These are phyloP conservation scores for Vitellaria paradoxa DNA, from an alignment of 179 eudicot genomes.

Conservation along the genomic window DNA sequence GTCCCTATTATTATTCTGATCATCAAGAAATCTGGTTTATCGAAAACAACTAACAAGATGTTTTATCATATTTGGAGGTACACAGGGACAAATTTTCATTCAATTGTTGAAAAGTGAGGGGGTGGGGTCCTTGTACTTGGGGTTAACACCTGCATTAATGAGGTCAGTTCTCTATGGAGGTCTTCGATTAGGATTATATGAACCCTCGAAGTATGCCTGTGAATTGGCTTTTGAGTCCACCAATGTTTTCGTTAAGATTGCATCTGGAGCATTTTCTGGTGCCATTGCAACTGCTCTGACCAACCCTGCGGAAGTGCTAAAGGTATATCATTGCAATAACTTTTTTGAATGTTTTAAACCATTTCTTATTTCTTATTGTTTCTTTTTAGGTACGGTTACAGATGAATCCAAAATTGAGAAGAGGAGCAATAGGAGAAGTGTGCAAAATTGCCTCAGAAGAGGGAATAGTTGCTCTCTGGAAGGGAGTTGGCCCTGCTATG, in stretches of 20 bases:
- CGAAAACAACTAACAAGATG: neutral
- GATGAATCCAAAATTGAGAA: conserved; percentile 51
- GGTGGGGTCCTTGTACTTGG: conserved; percentile 66
- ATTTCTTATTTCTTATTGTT: conserved; percentile 6
- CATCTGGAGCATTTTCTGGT: conserved; percentile 95
- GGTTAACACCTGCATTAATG: conserved; percentile 76
- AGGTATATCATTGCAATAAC: conserved; percentile 40
- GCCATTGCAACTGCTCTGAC: conserved; percentile 88
- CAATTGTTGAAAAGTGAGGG: conserved; percentile 73
- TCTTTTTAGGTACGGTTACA: conserved; percentile 70
- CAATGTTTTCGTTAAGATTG: conserved; percentile 85
- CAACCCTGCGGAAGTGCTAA: conserved; percentile 84
- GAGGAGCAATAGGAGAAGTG: conserved; percentile 58
- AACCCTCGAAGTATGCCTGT: conserved; percentile 83
- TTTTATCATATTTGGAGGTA: conserved; percentile 12
- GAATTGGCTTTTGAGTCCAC: conserved; percentile 87
- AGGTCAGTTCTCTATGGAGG: conserved; percentile 99
- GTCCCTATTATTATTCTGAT: conserved; percentile 8
- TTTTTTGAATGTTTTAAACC: neutral
- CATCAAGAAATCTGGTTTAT: conserved; percentile 2
- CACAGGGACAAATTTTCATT: conserved; percentile 57
- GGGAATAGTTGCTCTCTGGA: conserved; percentile 75
- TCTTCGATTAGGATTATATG: conserved; percentile 94
- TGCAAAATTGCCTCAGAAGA: conserved; percentile 63
- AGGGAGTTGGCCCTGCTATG: conserved; percentile 95